Evolutionary conservation across 1,284 basidiomycete genomes (phyloP).

Genomic region (Inonotus obliquus): DNA sequence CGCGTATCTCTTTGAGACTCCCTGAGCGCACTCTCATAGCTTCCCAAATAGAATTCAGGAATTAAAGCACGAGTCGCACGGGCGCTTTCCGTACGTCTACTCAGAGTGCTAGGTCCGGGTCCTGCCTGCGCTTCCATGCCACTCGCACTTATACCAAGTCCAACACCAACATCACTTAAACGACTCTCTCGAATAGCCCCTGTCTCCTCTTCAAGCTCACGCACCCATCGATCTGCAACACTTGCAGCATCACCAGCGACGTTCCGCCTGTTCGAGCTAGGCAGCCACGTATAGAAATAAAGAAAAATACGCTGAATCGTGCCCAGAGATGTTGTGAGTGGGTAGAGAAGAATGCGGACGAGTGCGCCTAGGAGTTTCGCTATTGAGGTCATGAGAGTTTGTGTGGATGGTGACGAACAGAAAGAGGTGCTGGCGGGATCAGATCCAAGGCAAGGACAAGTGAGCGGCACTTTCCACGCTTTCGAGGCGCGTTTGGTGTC

Average conservation of each 20-base stretch:
- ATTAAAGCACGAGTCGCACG: conserved; percentile 40
- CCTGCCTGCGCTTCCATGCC: conserved; percentile 31
- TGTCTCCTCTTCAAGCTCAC: conserved; percentile 75
- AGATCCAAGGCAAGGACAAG: neutral
- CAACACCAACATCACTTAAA: conserved; percentile 23
- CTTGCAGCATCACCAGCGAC: conserved; percentile 36
- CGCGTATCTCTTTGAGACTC: conserved; percentile 66
- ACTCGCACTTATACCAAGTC: conserved; percentile 26
- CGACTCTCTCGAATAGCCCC: conserved; percentile 58
- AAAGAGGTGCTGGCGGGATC: neutral
- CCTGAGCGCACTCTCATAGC: conserved; percentile 80
- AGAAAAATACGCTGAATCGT: conserved; percentile 14
- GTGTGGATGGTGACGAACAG: neutral
- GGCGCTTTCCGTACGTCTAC: conserved; percentile 23
- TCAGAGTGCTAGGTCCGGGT: conserved; percentile 21
- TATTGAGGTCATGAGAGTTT: neutral
- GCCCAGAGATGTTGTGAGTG: conserved; percentile 12
- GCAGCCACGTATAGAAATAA: conserved; percentile 14
- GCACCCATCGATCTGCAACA: conserved; percentile 68
- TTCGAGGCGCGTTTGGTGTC: neutral
- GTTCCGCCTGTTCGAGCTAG: conserved; percentile 1
- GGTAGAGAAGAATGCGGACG: conserved; percentile 12
- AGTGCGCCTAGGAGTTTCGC: conserved; percentile 8
- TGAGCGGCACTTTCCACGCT: neutral
- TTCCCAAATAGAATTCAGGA: conserved; percentile 76